Evolutionary conservation across 805 yeast species (phyloP), one percentile per base, ranked within the genome.

Genomic region (Candida rishiriensis): DNA sequence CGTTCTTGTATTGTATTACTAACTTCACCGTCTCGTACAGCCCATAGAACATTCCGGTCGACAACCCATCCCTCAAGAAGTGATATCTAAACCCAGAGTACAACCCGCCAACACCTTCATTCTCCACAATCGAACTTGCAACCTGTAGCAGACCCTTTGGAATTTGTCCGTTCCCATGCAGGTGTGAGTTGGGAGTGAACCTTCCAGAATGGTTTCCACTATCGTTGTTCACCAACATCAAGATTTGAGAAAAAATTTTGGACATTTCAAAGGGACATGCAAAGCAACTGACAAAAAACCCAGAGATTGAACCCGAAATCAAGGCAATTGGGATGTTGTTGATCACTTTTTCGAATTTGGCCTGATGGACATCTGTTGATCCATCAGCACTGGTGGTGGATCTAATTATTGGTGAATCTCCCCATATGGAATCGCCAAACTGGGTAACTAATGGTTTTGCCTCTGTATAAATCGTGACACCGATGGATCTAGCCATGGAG

Each of bases 241-340:
- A 81, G 33, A 88, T 76, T 61, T 88, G 96, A 32, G 91, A 84
- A 49, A 83, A 86, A 9, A 87, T 71, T 61, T 88, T 88, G 39
- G 91, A 81, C 64, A 86, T 78, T 61, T 88, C 96, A 59, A 88
- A 88, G 1, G 96, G 96, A 52, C 91, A 84, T 3, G 89, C 85
- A 60, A 81, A 78, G 6, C 73, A 31, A 3, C 88, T 73, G 12
- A 85, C 79, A 2, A 72, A 63, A 7, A 76, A 76, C 5, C 96
- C 96, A 0, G 93, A 79, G 0, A 78, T 49, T 3, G 75, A 65
- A 4, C 96, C 96, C 0, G 90, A 71, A 1, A 69, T 36, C 42
- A 79, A 70, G 46, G 69, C 54, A 48, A 72, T 50, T 53, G 86
- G 72, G 44, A 77, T 54, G 60, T 69, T 73, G 38, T 68, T 63